A percentile compares a stretch with the other conserved stretches of the same genome.
phyloP scores from a whole-genome alignment of 2,329 filamentous ascomycete genomes.

The Paecilomyces sp. region DNA sequence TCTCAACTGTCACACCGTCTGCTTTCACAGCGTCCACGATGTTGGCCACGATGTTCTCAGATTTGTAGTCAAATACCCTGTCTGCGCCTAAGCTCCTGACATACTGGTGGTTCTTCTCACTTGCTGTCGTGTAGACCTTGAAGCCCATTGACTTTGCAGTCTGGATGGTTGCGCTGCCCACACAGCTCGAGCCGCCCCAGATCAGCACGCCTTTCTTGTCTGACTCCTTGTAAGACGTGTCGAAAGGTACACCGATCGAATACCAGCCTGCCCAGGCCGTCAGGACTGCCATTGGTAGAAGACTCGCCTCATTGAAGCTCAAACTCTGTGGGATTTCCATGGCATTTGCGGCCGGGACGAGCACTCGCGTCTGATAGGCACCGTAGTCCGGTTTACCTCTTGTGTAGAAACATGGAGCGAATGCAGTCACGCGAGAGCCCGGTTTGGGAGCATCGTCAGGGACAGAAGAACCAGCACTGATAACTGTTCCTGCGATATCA shows the following conservation, averaged over 20 bases:
- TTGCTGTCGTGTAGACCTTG: slow-evolving; percentile 33
- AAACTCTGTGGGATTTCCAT: slow-evolving; percentile 19
- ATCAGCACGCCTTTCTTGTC: slow-evolving; percentile 28
- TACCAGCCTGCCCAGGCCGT: slow-evolving; percentile 19
- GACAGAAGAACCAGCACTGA: slow-evolving; percentile 20
- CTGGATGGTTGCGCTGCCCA: slow-evolving; percentile 35
- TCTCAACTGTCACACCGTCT: slow-evolving; percentile 10
- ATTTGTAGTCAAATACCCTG: slow-evolving; percentile 34
- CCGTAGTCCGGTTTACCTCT: slow-evolving; percentile 20
- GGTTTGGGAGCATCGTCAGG: slow-evolving; percentile 11
- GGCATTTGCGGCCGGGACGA: slow-evolving; percentile 25
- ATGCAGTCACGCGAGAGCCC: slow-evolving; percentile 23
- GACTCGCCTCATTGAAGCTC: slow-evolving; percentile 17
- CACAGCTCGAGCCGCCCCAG: slow-evolving; percentile 37
- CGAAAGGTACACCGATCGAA: slow-evolving; percentile 15
- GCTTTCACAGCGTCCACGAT: slow-evolving; percentile 18
- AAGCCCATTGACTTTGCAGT: slow-evolving; percentile 35
- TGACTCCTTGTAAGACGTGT: slow-evolving; percentile 12
- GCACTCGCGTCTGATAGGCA: slow-evolving; percentile 16
- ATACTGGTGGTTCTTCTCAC: slow-evolving; percentile 30
- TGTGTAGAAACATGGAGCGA: slow-evolving; percentile 19
- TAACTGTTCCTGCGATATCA: slow-evolving; percentile 22
- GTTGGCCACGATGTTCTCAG: slow-evolving; percentile 18
- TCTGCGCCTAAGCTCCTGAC: slow-evolving; percentile 31
- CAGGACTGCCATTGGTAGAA: slow-evolving; percentile 19